Evolutionary conservation across 2,329 filamentous ascomycete genomes (phyloP).

Genomic region (Pyrenophora teres): DNA sequence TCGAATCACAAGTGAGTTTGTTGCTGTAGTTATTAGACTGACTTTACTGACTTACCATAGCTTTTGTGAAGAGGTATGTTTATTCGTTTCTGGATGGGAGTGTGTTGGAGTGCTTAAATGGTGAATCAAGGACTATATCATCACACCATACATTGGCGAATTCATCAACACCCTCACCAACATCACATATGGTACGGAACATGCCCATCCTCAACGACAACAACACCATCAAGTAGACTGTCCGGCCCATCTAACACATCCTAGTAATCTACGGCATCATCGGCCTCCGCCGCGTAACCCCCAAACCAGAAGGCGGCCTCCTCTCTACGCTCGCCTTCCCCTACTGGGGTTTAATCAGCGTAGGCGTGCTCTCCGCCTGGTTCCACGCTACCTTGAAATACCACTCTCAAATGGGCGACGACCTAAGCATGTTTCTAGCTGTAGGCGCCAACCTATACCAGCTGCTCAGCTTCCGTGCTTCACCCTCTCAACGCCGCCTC

Average conservation of each 20-base stretch:
- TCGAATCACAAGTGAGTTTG: conserved; percentile 43
- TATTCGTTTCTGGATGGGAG: not conserved
- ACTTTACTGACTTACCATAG: conserved; percentile 26
- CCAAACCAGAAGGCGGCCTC: conserved; percentile 33
- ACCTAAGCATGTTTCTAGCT: conserved; percentile 63
- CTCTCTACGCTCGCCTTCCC: conserved; percentile 44
- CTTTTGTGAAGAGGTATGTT: conserved; percentile 44
- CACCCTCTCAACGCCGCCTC: conserved; percentile 27
- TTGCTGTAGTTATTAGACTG: conserved; percentile 9
- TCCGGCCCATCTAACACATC: not conserved
- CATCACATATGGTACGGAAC: conserved; percentile 52
- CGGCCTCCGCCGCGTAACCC: conserved; percentile 36
- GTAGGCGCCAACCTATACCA: conserved; percentile 59
- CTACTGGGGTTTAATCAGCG: conserved; percentile 51
- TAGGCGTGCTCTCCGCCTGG: conserved; percentile 50
- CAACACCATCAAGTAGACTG: too few species aligned
- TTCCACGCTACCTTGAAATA: conserved; percentile 54
- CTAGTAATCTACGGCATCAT: conserved; percentile 45
- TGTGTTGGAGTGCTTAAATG: not conserved
- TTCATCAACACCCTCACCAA: conserved; percentile 61
- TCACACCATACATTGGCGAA: conserved; percentile 59
- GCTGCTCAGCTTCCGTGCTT: conserved; percentile 50
- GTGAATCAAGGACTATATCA: conserved; percentile 56
- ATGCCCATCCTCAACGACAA: too few species aligned
- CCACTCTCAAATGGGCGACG: conserved; percentile 58